These are phyloP conservation scores for Aureobasidium sp. DNA, from an alignment of 2,329 filamentous ascomycete genomes.

Conservation along the genomic window DNA sequence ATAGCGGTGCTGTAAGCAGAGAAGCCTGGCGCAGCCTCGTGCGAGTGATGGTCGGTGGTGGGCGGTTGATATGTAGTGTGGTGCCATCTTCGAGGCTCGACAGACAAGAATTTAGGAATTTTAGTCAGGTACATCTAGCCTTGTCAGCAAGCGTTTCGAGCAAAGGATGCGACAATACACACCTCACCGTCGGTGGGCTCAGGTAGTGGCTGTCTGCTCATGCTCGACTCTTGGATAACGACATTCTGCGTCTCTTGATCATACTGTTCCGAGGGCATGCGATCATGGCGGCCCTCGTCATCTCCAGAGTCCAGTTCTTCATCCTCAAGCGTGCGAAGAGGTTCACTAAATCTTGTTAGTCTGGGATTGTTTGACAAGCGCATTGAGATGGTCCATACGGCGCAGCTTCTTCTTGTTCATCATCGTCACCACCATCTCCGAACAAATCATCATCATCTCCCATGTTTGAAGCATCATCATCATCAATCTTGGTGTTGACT, in stretches of 20 bases:
- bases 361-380: background rate
- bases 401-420: conserved; percentile 20
- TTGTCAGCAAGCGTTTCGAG: background rate
- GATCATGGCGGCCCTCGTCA: conserved; percentile 58
- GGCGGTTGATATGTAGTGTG: conserved; percentile 59
- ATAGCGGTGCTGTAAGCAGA: conserved; percentile 58
- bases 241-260: conserved; percentile 42
- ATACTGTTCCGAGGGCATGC: conserved; percentile 45
- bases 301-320: conserved; percentile 57
- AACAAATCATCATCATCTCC: conserved; percentile 40
- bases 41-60: conserved; percentile 50
- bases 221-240: conserved; percentile 54
- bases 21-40: conserved; percentile 41
- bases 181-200: conserved; percentile 66
- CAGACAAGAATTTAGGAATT: conserved; percentile 64
- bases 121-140: conserved; percentile 60
- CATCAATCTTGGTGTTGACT: conserved; percentile 18
- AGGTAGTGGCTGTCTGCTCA: conserved; percentile 64
- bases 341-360: conserved; percentile 8
- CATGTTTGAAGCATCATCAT: conserved; percentile 27
- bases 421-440: conserved; percentile 37
- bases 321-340: conserved; percentile 49
- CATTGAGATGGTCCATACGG: conserved; percentile 19
- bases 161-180: conserved; percentile 19
- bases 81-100: conserved; percentile 62